A percentile compares a stretch with the other conserved stretches of the same genome.
Conservation (phyloP, 352 stramenopile species). For the Pelagophyceae sp. region DNA sequence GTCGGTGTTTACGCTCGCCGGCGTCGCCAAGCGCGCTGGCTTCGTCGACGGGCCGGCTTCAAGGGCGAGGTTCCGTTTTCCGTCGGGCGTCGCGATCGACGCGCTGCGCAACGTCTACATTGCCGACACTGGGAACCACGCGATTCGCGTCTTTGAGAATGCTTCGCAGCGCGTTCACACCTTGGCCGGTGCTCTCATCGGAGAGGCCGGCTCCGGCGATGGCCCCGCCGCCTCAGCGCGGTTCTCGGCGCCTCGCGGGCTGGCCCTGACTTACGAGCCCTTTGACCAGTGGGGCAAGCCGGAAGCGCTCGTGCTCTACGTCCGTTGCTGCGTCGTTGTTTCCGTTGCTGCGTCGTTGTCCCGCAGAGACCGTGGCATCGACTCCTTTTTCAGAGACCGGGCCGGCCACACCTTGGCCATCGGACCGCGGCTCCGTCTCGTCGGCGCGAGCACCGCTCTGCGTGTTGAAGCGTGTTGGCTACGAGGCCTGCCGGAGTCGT, state of each 20-base stretch:
- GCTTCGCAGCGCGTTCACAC: slow-evolving; percentile 36
- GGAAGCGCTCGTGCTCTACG: slow-evolving; percentile 38
- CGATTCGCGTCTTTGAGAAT: slow-evolving; percentile 47
- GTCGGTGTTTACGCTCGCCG: slow-evolving; percentile 73
- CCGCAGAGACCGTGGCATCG: no score
- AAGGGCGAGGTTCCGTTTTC: slow-evolving; percentile 68
- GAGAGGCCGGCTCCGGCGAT: slow-evolving; percentile 33
- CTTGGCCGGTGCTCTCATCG: slow-evolving; percentile 36
- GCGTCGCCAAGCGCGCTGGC: slow-evolving; percentile 51
- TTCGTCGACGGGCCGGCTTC: slow-evolving; percentile 58
- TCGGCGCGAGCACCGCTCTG: no score
- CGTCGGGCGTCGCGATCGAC: slow-evolving; percentile 78
- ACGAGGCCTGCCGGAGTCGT: no score
- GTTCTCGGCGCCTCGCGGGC: slow-evolving; percentile 48
- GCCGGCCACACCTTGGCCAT: no score
- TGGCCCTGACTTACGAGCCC: slow-evolving; percentile 45
- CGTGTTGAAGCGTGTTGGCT: no score
- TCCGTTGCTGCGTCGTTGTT: no score
- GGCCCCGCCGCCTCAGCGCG: slow-evolving; percentile 27
- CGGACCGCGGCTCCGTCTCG: no score
- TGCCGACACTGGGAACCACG: slow-evolving; percentile 81
- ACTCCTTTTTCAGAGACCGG: no score
- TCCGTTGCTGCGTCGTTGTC: no score
- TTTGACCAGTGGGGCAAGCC: slow-evolving; percentile 32
- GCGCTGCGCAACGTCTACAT: slow-evolving; percentile 81